Evolutionary conservation across 2,329 filamentous ascomycete species (phyloP).

Genomic region (Trichoderma breve): DNA sequence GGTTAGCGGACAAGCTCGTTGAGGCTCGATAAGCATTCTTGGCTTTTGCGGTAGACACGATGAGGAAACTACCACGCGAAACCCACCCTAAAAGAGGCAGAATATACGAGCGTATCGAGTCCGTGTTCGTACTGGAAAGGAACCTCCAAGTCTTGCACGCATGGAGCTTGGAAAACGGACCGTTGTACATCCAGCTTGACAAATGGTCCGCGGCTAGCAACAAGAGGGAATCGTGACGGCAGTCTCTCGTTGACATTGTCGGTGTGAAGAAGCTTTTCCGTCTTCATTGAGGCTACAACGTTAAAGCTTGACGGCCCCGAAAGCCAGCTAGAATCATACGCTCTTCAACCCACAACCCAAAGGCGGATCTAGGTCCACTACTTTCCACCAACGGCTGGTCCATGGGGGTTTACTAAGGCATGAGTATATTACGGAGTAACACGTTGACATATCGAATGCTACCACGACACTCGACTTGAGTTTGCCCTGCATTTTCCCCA

Average conservation of each 20-base stretch:
- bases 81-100: neutral
- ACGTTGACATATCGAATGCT: neutral
- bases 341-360: neutral
- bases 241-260: neutral
- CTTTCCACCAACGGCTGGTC: neutral
- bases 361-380: constrained; percentile 1
- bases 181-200: neutral
- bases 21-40: neutral
- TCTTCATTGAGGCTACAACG: neutral
- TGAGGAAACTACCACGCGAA: neutral
- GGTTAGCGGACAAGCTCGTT: neutral
- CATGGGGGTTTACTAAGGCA: neutral
- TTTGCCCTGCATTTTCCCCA: neutral
- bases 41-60: neutral
- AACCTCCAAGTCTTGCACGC: neutral
- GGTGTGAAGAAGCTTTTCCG: neutral
- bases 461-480: neutral
- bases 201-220: neutral
- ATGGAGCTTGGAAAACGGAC: neutral
- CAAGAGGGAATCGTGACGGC: neutral
- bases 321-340: neutral
- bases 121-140: neutral
- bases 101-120: neutral
- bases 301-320: neutral
- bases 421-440: neutral